Evolutionary conservation across 495 filamentous ascomycete species (phyloP).

Genomic region (Podospora sp.): DNA sequence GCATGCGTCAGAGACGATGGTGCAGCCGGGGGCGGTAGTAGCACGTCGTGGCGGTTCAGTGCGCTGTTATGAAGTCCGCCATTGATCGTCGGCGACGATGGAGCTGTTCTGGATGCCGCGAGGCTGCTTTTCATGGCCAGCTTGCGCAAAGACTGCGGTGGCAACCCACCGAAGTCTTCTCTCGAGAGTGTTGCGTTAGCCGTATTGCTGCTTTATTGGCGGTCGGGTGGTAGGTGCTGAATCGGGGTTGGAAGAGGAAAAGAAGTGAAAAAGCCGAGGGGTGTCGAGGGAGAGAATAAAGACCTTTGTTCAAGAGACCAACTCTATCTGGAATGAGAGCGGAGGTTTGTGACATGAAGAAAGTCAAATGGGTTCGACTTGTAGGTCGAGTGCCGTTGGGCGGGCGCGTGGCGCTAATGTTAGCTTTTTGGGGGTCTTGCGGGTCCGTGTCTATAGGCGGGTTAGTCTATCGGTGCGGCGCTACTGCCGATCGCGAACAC

Average conservation of each 20-base stretch:
- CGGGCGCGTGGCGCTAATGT: neutral
- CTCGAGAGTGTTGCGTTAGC: conserved; percentile 27
- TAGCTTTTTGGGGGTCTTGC: neutral
- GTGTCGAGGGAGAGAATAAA: conserved; percentile 9
- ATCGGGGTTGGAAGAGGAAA: neutral
- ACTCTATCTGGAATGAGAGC: conserved; percentile 20
- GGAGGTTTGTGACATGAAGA: conserved; percentile 31
- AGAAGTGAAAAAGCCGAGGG: neutral
- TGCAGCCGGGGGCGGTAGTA: conserved; percentile 29
- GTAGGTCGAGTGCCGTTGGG: neutral
- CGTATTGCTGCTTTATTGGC: conserved; percentile 19
- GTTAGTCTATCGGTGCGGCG: neutral
- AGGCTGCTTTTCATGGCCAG: conserved; percentile 53
- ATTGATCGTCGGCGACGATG: conserved; percentile 37
- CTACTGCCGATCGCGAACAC: neutral
- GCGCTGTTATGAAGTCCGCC: conserved; percentile 8
- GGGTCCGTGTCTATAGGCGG: neutral
- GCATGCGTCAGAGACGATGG: conserved; percentile 39
- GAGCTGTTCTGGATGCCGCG: conserved; percentile 33
- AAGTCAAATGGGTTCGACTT: neutral
- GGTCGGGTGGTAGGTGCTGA: conserved; percentile 17
- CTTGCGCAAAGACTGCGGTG: conserved; percentile 46
- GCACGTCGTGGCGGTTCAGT: conserved; percentile 21
- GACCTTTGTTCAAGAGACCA: conserved; percentile 27
- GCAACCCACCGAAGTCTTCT: conserved; percentile 37